Base-by-base conservation (phyloP, 2,329 filamentous ascomycete genomes). In the Ceratocystis harringtonii region DNA sequence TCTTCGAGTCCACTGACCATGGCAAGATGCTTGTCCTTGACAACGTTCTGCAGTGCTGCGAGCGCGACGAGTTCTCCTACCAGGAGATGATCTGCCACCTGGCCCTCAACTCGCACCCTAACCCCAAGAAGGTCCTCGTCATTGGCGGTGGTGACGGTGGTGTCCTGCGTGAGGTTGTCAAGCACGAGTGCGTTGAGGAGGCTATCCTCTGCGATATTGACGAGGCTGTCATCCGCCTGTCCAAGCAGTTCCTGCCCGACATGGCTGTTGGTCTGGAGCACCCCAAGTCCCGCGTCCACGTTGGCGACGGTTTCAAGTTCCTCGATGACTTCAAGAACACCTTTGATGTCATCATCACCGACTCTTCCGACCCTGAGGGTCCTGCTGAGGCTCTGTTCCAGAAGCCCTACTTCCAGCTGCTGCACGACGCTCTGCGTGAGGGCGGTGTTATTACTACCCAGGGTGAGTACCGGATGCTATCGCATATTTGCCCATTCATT, bases 31-130 rank as follows among this genome's bases (percentile, higher is more conserved):
- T 99, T 67, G 92, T 99, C 69, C 85, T 99, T 71, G 94, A 99
- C 84, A 97, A 97, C 76, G 94, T 96, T 76, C 96, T 99, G 77
- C 94, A 99, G 80, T 91, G 87, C 84, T 97, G 94, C 71, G 94
- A 99, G 85, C 87, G 92, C 70, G 91, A 99, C 75, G 94, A 99
- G 81, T 99, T 97, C 83, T 90, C 92, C 72, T 96, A 96, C 85
- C 94, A 99, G 83, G 94, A 99, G 84, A 99, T 99, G 94, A 99
- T 99, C 78, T 92, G 92, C 72, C 91, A 99, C 79, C 84, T 99
- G 71, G 94, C 91, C 78, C 90, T 99, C 88, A 94, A 95, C 84
- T 90, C 92, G 64, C 94, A 99, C 84, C 94, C 94, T 71, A 86
- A 95, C 82, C 94, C 94, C 74, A 94, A 97, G 85, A 95, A 92